Percentiles rank a stretch among this genome's conserved stretches.
Evolutionary conservation across 306 rosid genomes (phyloP).

Genomic region (Cicer cuneatum): DNA sequence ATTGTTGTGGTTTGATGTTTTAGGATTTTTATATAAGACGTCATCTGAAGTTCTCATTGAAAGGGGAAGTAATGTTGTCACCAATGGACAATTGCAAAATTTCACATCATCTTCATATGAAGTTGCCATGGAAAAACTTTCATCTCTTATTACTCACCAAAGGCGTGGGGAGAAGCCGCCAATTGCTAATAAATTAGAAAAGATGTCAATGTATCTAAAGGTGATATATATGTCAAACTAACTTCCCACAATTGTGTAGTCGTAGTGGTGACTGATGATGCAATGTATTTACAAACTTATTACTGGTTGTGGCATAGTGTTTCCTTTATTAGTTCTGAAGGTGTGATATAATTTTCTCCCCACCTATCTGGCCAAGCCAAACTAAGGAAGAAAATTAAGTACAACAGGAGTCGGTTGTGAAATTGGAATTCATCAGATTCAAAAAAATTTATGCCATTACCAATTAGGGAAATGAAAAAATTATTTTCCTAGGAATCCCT

Average conservation of each 20-base stretch:
- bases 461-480: constrained; percentile 22
- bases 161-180: constrained; percentile 63
- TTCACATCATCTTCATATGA: constrained; percentile 55
- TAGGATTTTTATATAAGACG: constrained; percentile 51
- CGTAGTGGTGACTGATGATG: background rate
- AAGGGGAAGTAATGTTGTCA: constrained; percentile 45
- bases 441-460: background rate
- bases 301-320: background rate
- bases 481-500: constrained; percentile 4
- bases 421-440: constrained; percentile 24
- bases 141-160: constrained; percentile 69
- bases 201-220: constrained; percentile 69
- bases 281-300: constrained; percentile 17
- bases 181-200: constrained; percentile 50
- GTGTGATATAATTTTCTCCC: constrained; percentile 12
- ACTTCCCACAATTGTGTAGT: constrained; percentile 11
- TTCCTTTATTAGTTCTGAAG: constrained; percentile 3
- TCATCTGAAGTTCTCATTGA: constrained; percentile 48
- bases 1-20: constrained; percentile 40
- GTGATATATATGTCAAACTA: constrained; percentile 40
- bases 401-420: background rate
- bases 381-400: background rate
- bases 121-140: constrained; percentile 75
- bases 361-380: background rate
- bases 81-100: constrained; percentile 45